Evolutionary conservation across 805 yeast species (phyloP), one percentile per base, ranked within the genome.

Genomic region (Candida montana): DNA sequence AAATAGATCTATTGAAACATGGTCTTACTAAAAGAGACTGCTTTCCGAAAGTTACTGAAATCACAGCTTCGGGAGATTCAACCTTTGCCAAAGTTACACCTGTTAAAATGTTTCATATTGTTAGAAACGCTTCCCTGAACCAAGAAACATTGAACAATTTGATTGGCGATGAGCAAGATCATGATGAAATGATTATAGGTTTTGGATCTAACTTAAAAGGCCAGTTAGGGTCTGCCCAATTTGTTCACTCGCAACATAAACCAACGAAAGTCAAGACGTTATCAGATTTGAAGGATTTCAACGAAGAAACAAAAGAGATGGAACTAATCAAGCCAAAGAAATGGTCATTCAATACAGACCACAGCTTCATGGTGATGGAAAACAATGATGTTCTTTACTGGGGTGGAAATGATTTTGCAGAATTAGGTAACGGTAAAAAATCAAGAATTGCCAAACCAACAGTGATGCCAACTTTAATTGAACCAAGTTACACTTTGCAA

Each of bases 151-250:
- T 37, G 4, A 11, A 56, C 27, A 51, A 52, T 39, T 31, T 65
- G 21, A 38, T 48, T 39, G 39, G 47, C 10, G 49, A 45, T n/a
- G 51, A 48, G 6, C 53, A 54, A 17, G 47, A 52, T 20, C 35
- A 37, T 17, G 62, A 64, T 18, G 40, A 74, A 5, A 59, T 58
- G 16, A 63, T 65, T 36, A 68, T 83, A 49, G 71, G 87, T 3
- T 81, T 89, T 67, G 99, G 99, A 17, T 79, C 80, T 54, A 96
- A 97, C 5, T 59, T 83, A 39, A 73, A 76, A 53, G 99, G 98
- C 15, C 95, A 88, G 62, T 68, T 89, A 41, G 99, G 97, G 19
- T 74, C 76, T 34, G 88, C 87, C 13, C 72, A 81, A 42, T 89
- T 71, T 59, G 64, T 81, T 28, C 96, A 89, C 59, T 81, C 85